These are phyloP conservation scores for Linnemannia exigua DNA, from an alignment of 192 early-diverging fungal species.

Conservation along the genomic window DNA sequence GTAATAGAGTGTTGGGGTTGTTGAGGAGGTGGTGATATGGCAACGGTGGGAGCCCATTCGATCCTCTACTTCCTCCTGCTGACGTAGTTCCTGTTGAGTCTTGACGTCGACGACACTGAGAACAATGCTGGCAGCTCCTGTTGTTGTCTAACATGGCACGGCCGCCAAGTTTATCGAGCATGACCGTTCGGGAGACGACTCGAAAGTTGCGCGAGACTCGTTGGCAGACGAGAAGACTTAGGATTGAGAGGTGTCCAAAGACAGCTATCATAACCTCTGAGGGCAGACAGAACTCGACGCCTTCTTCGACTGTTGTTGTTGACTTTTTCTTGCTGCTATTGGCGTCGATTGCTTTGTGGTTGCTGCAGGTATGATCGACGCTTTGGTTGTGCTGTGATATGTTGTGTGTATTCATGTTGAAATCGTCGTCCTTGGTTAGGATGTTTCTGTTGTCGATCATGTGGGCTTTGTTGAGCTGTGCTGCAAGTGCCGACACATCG, in stretches of 20 bases:
- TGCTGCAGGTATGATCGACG: background rate
- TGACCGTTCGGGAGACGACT: slow-evolving; percentile 1
- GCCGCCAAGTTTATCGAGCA: slow-evolving; percentile 37
- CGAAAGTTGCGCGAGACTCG: slow-evolving; percentile 33
- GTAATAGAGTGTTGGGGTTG: background rate
- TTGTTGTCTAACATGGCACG: background rate
- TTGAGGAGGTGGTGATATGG: slow-evolving; percentile 10
- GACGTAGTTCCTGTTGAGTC: background rate
- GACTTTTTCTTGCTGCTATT: background rate
- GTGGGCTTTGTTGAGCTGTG: background rate
- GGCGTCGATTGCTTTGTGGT: background rate
- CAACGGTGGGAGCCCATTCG: slow-evolving; percentile 28
- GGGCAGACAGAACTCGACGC: slow-evolving; percentile 2
- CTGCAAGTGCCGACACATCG: background rate
- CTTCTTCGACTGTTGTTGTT: background rate
- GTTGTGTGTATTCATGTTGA: background rate
- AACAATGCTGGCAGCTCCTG: background rate
- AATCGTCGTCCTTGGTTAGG: background rate
- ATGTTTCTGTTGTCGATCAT: background rate
- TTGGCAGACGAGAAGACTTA: slow-evolving; percentile 27
- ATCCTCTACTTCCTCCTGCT: background rate
- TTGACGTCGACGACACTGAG: background rate
- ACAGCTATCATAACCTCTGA: slow-evolving; percentile 27
- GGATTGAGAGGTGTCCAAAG: slow-evolving; percentile 21
- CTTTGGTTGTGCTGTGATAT: background rate